Percentiles rank a stretch among this genome's conserved stretches.
Conservation (phyloP, 1,284 basidiomycete genomes). For the Mycosarcoma maydis region DNA sequence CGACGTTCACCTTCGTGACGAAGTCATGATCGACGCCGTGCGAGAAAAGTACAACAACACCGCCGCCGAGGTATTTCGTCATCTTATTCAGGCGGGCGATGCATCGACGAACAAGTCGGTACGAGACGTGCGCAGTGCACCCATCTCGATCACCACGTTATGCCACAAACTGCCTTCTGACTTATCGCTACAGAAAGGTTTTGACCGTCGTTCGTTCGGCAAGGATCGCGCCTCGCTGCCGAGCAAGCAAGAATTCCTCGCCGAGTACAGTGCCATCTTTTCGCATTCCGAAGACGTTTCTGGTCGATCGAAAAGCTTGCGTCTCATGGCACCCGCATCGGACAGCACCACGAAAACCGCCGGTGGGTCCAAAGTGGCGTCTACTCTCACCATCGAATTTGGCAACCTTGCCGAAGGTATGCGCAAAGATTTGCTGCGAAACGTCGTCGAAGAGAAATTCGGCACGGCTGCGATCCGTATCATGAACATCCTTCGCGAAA, state of each 20-base stretch:
- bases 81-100: conserved; percentile 50
- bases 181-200: conserved; percentile 71
- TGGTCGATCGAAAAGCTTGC: conserved; percentile 72
- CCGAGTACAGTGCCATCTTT: conserved; percentile 77
- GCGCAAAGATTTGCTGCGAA: conserved; percentile 79
- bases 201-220: conserved; percentile 51
- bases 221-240: conserved; percentile 37
- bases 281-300: conserved; percentile 83
- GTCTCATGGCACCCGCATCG: conserved; percentile 62
- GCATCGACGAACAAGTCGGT: conserved; percentile 71
- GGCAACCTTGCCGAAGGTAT: conserved; percentile 79
- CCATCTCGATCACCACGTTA: conserved; percentile 60
- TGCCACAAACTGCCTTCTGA: conserved; percentile 67
- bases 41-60: conserved; percentile 58
- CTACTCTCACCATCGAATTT: conserved; percentile 78
- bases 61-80: conserved; percentile 60
- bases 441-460: conserved; percentile 82
- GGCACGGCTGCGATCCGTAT: conserved; percentile 87
- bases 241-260: conserved; percentile 52
- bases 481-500: conserved; percentile 80
- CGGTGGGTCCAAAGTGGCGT: conserved; percentile 44
- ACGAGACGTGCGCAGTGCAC: conserved; percentile 35
- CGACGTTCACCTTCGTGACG: conserved; percentile 86
- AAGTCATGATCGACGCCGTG: conserved; percentile 66
- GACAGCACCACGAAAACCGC: conserved; percentile 51